Base-by-base conservation (phyloP, 208 protist species). In the Perkinsela sp. region DNA sequence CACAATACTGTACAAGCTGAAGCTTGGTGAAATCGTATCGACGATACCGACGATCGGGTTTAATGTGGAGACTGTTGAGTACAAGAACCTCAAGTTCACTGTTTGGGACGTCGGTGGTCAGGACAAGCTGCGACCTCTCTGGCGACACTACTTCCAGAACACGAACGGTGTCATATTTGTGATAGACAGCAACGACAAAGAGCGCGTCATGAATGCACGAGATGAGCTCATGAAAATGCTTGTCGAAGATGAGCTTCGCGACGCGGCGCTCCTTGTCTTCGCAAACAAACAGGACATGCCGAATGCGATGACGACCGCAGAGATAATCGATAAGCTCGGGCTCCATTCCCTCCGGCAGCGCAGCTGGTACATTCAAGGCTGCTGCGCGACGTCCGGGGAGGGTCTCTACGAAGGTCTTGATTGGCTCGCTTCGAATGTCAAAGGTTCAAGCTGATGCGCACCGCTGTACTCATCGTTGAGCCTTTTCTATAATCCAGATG, bases 241-340 rank as follows among this genome's bases (percentile, higher is more conserved):
- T n/a, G 74, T 79, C 1, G 94, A 98, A 76, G 93, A 97, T 68
- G 93, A 98, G 75, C 88, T 99, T 16, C 79, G 89, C 67, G 93
- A 97, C 70, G 91, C 92, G 1, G 75, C 87, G 1, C 75, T 98
- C 6, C 86, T 99, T 1, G 92, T 98, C 1, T 97, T 97, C 69
- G 95, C 95, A n/a, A 98, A 99, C 89, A 99, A 99, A 80, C 93
- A 98, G 79, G 95, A 98, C 84, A 73, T 98, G 32, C 93, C 95
- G 31, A 96, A 97, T 76, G 93, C 95, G 15, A 95, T 97, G 86
- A 89, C 82, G 72, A 91, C 83, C 13, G 90, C 85, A 1, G 94
- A 97, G 78, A 85, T 98, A 48, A 93, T 87, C 1, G 92, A 97
- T 72, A 91, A 93, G 78, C 82, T 98, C 0, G 90, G 89, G 1